A percentile compares a stretch with the other conserved stretches of the same genome.
Evolutionary conservation across 2,329 filamentous ascomycete species (phyloP).

Genomic region (Aspergillus sp.): DNA sequence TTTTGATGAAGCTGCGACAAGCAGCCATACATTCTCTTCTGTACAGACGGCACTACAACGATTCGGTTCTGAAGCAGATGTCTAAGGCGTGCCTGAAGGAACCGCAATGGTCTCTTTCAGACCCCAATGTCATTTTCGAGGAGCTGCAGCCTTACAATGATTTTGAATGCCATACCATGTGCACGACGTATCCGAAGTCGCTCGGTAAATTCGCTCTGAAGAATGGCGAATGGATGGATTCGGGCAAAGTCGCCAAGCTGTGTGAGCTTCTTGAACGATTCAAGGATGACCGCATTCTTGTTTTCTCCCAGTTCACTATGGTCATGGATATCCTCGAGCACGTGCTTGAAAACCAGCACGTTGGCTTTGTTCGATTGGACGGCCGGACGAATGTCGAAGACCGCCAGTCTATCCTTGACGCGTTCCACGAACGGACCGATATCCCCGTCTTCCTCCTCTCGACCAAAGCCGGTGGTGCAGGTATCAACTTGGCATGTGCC

Average conservation of each 20-base stretch:
- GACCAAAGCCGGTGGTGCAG: slow-evolving; percentile 91
- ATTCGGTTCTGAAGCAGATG: slow-evolving; percentile 70
- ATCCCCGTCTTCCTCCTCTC: slow-evolving; percentile 91
- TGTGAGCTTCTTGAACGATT: slow-evolving; percentile 67
- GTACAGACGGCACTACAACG: slow-evolving; percentile 72
- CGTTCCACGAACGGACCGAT: slow-evolving; percentile 66
- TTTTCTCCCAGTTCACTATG: slow-evolving; percentile 91
- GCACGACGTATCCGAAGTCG: slow-evolving; percentile 45
- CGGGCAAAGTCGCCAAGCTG: slow-evolving; percentile 80
- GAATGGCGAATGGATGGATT: slow-evolving; percentile 60
- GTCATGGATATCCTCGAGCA: slow-evolving; percentile 85
- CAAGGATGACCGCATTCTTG: slow-evolving; percentile 69
- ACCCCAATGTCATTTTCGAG: slow-evolving; percentile 47
- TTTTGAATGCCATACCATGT: slow-evolving; percentile 56
- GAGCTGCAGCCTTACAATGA: slow-evolving; percentile 53
- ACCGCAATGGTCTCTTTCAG: slow-evolving; percentile 47
- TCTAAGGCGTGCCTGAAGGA: slow-evolving; percentile 67
- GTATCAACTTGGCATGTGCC: slow-evolving; percentile 89
- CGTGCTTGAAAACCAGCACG: slow-evolving; percentile 64
- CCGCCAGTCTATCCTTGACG: slow-evolving; percentile 80
- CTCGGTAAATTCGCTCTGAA: slow-evolving; percentile 53
- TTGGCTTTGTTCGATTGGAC: slow-evolving; percentile 79
- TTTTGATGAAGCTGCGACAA: slow-evolving; percentile 86
- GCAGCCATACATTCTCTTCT: slow-evolving; percentile 87
- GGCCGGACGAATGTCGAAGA: slow-evolving; percentile 74